Conservation (phyloP, 495 filamentous ascomycete species). For the Rostrohypoxylon terebratum region DNA sequence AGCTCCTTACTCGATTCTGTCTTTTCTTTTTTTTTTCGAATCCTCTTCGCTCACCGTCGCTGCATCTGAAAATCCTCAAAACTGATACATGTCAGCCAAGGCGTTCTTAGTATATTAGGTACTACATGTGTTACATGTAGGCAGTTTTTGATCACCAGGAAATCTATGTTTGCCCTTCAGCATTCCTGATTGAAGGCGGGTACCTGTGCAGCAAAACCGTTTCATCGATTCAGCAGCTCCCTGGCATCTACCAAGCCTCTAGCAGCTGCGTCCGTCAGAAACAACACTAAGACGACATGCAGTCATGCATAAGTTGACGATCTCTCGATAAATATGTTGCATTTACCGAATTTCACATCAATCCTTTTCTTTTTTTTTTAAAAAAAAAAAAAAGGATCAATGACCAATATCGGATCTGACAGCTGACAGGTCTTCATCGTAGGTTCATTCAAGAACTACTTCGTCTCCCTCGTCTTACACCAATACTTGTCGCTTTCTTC, state of each 20-base stretch:
- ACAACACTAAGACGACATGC: constrained; percentile 22
- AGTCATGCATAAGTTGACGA: constrained; percentile 3
- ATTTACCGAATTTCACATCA: not conserved
- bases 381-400: not conserved
- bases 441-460: constrained; percentile 9
- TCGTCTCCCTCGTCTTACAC: constrained; percentile 53
- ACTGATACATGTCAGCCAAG: not conserved
- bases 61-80: not conserved
- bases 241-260: too few relatives aligned
- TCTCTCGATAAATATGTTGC: not conserved
- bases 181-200: not conserved
- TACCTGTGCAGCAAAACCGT: constrained; percentile 12
- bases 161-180: not conserved
- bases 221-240: constrained; percentile 29
- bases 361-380: too few relatives aligned
- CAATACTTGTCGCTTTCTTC: constrained; percentile 61
- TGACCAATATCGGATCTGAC: not conserved
- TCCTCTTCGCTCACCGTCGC: not conserved
- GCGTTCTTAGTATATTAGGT: not conserved
- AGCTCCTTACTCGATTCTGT: not conserved
- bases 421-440: not conserved
- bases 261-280: not conserved
- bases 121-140: not conserved
- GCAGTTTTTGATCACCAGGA: not conserved
- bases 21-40: not conserved